phyloP scores from a whole-genome alignment of 1,284 basidiomycete genomes.

The Sanghuangporus sanghuang region DNA sequence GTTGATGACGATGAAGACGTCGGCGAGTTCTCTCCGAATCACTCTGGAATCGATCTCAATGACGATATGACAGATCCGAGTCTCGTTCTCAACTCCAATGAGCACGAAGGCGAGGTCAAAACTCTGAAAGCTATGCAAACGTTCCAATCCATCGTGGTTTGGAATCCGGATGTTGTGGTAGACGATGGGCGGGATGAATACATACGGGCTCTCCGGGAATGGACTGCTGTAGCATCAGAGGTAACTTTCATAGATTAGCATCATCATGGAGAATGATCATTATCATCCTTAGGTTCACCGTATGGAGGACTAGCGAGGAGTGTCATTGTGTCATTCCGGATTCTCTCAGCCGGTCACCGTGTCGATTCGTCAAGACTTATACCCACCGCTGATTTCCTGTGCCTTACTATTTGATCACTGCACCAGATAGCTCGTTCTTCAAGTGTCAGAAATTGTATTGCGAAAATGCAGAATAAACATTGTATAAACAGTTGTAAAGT shows the following conservation, averaged over 20 bases:
- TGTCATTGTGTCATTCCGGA: not conserved
- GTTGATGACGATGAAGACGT: conserved; percentile 19
- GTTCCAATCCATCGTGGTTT: conserved; percentile 62
- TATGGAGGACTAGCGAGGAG: conserved; percentile 1
- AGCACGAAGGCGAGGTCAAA: conserved; percentile 26
- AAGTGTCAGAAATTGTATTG: not conserved
- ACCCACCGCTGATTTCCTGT: not conserved
- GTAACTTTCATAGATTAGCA: conserved; percentile 28
- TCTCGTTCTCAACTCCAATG: conserved; percentile 17
- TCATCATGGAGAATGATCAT: not conserved
- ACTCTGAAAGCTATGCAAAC: conserved; percentile 41
- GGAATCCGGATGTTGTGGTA: conserved; percentile 67
- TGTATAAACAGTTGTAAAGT: conserved; percentile 3
- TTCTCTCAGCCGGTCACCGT: not conserved
- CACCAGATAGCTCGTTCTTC: not conserved
- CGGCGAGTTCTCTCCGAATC: not conserved
- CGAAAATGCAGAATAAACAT: not conserved
- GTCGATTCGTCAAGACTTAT: not conserved
- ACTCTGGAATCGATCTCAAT: conserved; percentile 22
- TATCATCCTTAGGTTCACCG: conserved; percentile 2
- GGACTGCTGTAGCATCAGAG: conserved; percentile 53
- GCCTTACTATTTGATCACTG: too few relatives aligned
- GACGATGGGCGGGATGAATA: conserved; percentile 69
- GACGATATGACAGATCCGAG: conserved; percentile 21
- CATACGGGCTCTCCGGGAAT: conserved; percentile 57